Percentiles rank a stretch among this genome's conserved stretches.
phyloP scores from a whole-genome alignment of 176 grass and related monocot species.

The Ensete glaucum region DNA sequence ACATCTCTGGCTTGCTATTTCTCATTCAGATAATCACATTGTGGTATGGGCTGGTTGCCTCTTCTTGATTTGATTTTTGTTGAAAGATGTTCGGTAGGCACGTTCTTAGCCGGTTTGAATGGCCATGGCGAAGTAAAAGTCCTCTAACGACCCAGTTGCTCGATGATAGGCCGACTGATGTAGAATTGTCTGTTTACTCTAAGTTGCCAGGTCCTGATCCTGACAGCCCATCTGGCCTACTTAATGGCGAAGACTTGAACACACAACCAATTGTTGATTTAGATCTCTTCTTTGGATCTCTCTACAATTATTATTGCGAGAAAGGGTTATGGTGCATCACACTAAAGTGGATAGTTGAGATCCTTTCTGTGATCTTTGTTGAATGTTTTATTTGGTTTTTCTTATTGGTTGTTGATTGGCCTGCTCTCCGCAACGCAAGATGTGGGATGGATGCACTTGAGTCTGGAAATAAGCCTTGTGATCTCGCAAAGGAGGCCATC shows the following conservation, averaged over 20 bases:
- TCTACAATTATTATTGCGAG: conserved; percentile 82
- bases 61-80: no score
- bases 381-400: conserved; percentile 90
- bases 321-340: conserved; percentile 87
- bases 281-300: conserved; percentile 85
- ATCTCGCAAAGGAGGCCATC: conserved; percentile 56
- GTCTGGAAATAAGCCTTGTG: conserved; percentile 77
- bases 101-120: no score
- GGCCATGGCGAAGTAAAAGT: no score
- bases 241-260: conserved; percentile 55
- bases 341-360: conserved; percentile 85
- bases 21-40: no score
- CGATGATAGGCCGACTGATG: conserved; percentile 47
- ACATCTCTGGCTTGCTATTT: no score
- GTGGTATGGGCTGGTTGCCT: no score
- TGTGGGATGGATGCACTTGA: conserved; percentile 92
- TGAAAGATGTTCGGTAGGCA: no score
- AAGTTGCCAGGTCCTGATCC: conserved; percentile 41
- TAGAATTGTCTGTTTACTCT: conserved; percentile 74
- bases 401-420: conserved; percentile 89
- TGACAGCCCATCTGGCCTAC: conserved; percentile 72
- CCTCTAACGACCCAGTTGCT: conserved; percentile 52
- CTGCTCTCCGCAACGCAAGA: conserved; percentile 51
- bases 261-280: conserved; percentile 61
- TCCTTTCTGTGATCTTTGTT: conserved; percentile 81